Evolutionary conservation across 1,284 basidiomycete species (phyloP), one percentile per base, ranked within the genome.

Genomic region (Gymnopus androsaceus): DNA sequence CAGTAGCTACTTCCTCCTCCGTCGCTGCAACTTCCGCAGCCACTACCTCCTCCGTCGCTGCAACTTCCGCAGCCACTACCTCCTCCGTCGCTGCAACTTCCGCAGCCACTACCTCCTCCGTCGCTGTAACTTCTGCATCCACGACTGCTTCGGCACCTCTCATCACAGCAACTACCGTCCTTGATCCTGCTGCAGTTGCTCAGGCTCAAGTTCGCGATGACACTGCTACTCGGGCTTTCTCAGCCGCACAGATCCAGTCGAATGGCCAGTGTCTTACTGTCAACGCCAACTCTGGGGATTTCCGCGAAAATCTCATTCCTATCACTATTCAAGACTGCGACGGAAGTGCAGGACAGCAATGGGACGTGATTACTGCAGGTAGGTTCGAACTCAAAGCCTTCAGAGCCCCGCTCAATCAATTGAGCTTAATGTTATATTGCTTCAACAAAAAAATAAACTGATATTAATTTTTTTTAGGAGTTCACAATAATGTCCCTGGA

Each of bases 301-400:
- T 64, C 58, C 59, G 64, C 41, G 56, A 60, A 36, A 66, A 66
- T 34, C 59, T 66, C 5, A 60, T 56, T 14, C 64, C 64, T 3
- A 56, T 66, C 5, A 40, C 48, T 7, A 42, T 52, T 8, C 56
- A 33, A 15, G 50, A 57, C 7, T 66, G 64, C 50, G 47, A 63
- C 46, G 62, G 62, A 14, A 62, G 58, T 42, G 60, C 58, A 6
- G 47, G 41, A 7, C 64, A 65, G 56, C 51, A 57, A 31, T 65
- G 31, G 17, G 64, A 66, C 25, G 59, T 66, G 25, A 62, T 66
- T 44, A 62, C 61, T 6, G 40, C 51, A 17, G 61, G n/a, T n/a
- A n/a, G n/a, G n/a, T n/a, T n/a, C n/a, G n/a, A n/a, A n/a, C n/a
- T n/a, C n/a, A n/a, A n/a, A n/a, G n/a, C n/a, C n/a, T n/a, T n/a